Base-by-base conservation (phyloP, 208 protist species). In the Wallacemonas sp. region DNA sequence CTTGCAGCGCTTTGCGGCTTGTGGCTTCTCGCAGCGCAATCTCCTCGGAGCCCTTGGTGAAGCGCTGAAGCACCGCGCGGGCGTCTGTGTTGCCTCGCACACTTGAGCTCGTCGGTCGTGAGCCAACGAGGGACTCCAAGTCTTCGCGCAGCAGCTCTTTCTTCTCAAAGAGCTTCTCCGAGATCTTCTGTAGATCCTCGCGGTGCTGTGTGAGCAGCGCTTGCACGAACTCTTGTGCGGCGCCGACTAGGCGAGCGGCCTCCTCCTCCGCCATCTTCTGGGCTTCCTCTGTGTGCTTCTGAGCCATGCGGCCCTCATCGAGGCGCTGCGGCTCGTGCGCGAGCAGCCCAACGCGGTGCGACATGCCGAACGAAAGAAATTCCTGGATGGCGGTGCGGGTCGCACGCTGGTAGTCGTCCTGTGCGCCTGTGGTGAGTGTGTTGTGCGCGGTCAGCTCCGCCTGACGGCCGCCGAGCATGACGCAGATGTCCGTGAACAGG, bases 401-500 rank as follows among this genome's bases (percentile, higher is more conserved):
- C 22, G 91, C 98, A 38, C 93, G 89, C 81, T 98, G 78, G 55
- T 97, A 91, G 78, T 99, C 97, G 36, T 92, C 85, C 53, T 89
- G 79, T 1, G 88, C 87, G 8, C 88, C 94, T 1, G 85, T 97
- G 29, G 97, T 98, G 33, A 98, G 76, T 21, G 90, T 76, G 38
- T 80, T 48, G 74, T 96, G 96, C 58, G 93, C 85, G 24, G 96
- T 82, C 69, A 97, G 82, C 88, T 99, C 97, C 19, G 96, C 97
- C 27, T 96, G 82, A 26, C 97, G 87, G n/a, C 98, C 98, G 17
- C 91, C 98, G 46, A 99, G 90, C 77, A 93, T 83, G 10, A 95
- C 87, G 75, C 83, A 93, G 33, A 98, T 79, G 55, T 95, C 94
- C 12, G 98, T 86, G 52, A 94, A 87, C n/a, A 98, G 83, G 2